Conservation (phyloP, 2,329 filamentous ascomycete species). For the Colletotrichum sp. region DNA sequence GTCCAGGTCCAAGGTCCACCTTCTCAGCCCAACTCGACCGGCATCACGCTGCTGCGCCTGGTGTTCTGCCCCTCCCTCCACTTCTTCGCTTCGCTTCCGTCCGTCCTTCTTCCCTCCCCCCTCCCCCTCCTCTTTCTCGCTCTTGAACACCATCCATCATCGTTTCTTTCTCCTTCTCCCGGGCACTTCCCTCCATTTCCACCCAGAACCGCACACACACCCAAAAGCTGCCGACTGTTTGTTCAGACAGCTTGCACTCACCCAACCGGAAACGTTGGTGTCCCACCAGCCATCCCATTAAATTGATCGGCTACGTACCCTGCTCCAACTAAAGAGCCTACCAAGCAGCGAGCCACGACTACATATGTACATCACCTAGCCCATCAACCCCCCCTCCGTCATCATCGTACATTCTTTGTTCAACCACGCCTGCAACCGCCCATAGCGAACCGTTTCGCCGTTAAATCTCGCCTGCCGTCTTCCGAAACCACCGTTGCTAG, state of each 20-base stretch:
- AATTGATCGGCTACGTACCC: not conserved
- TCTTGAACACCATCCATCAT: not conserved
- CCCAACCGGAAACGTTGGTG: slow-evolving; percentile 1
- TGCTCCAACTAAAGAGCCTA: not conserved
- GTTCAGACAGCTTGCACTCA: not conserved
- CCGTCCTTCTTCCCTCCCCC: not conserved
- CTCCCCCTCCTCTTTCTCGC: not conserved
- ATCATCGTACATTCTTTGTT: slow-evolving; percentile 20
- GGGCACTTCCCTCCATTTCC: slow-evolving; percentile 1
- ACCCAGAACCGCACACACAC: not conserved
- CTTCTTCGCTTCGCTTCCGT: not conserved
- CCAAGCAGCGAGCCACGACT: not conserved
- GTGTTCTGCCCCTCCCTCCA: slow-evolving; percentile 2
- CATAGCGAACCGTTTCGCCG: not conserved
- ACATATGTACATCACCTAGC: slow-evolving; percentile 12
- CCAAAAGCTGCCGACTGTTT: not conserved
- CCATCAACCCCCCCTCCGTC: slow-evolving; percentile 17
- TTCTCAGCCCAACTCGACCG: slow-evolving; percentile 8
- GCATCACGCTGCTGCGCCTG: not conserved
- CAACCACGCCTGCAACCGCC: slow-evolving; percentile 1
- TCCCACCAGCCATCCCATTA: slow-evolving; percentile 13
- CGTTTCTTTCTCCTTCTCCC: slow-evolving; percentile 10
- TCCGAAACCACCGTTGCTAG: slow-evolving; percentile 5
- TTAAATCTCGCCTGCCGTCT: slow-evolving; percentile 4
- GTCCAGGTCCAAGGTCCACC: not conserved